Evolutionary conservation across 805 yeast species (phyloP).

Genomic region (Myxozyma melibiosi): DNA sequence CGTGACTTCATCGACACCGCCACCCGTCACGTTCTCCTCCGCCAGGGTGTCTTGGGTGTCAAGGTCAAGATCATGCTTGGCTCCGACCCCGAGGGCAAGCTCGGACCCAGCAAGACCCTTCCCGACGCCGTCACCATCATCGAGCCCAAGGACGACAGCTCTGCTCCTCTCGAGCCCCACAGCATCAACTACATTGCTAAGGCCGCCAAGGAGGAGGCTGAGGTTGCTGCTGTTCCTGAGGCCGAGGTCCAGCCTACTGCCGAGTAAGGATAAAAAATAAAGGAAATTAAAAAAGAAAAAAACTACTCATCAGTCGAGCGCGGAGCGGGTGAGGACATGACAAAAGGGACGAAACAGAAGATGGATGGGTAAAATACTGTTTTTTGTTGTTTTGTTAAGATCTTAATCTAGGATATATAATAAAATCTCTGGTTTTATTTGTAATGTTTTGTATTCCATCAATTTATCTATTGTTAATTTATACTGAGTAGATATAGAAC

Average conservation of each 20-base stretch:
- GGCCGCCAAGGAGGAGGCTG: constrained; percentile 18
- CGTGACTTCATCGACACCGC: constrained; percentile 98
- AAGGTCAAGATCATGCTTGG: constrained; percentile 99
- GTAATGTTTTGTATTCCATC: no score
- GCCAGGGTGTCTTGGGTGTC: constrained; percentile 99
- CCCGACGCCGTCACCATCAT: constrained; percentile 87
- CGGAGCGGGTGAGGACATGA: not conserved
- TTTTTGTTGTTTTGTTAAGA: not conserved
- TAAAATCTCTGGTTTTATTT: no score
- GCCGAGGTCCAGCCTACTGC: constrained; percentile 4
- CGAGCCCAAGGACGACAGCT: constrained; percentile 92
- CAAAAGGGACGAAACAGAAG: not conserved
- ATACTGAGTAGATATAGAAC: no score
- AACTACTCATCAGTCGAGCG: not conserved
- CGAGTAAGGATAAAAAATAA: not conserved
- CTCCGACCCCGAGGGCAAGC: constrained; percentile 76
- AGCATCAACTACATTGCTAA: constrained; percentile 36
- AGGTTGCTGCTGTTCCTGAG: constrained; percentile 12
- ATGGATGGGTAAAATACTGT: not conserved
- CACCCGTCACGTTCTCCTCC: constrained; percentile 98
- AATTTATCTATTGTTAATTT: no score
- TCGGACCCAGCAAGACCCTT: constrained; percentile 78
- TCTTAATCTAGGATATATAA: no score
- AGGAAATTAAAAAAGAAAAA: not conserved
- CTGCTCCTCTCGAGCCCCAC: constrained; percentile 72